Conservation (phyloP, 106 monocot genomes). For the Dioscorea zingiberensis region DNA sequence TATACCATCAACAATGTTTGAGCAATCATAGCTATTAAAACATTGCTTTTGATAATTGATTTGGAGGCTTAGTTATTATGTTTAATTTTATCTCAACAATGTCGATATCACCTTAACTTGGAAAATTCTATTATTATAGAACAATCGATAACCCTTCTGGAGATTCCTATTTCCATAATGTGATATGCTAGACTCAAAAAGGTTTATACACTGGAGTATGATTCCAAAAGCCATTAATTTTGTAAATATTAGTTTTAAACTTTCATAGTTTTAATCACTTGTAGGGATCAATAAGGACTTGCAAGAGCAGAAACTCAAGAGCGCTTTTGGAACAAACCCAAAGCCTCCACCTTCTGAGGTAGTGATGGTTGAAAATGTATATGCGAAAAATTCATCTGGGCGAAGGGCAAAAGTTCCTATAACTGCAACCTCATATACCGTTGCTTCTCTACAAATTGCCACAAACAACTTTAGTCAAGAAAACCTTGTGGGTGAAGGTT, state of each 20-base stretch:
- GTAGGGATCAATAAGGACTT: conserved; percentile 37
- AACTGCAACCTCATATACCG: conserved; percentile 71
- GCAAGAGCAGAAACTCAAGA: conserved; percentile 34
- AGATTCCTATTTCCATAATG: no score
- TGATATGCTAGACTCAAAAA: no score
- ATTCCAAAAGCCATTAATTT: not conserved
- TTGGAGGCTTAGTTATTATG: no score
- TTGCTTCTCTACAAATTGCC: conserved; percentile 74
- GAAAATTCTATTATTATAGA: no score
- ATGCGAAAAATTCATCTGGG: conserved; percentile 35
- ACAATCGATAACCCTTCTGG: no score
- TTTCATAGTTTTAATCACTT: not conserved
- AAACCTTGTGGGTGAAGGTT: conserved; percentile 82
- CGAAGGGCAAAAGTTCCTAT: conserved; percentile 40
- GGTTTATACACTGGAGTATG: no score
- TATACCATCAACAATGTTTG: no score
- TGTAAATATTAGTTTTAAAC: not conserved
- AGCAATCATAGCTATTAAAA: no score
- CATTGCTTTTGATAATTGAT: no score
- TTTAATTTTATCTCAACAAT: no score
- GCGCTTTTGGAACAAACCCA: conserved; percentile 21
- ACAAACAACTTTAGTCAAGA: conserved; percentile 88
- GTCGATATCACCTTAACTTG: no score
- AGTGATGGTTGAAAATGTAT: conserved; percentile 28
- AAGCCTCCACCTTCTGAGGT: conserved; percentile 45